Evolutionary conservation across 2,329 filamentous ascomycete species (phyloP).

Genomic region (Beauveria medogensis): DNA sequence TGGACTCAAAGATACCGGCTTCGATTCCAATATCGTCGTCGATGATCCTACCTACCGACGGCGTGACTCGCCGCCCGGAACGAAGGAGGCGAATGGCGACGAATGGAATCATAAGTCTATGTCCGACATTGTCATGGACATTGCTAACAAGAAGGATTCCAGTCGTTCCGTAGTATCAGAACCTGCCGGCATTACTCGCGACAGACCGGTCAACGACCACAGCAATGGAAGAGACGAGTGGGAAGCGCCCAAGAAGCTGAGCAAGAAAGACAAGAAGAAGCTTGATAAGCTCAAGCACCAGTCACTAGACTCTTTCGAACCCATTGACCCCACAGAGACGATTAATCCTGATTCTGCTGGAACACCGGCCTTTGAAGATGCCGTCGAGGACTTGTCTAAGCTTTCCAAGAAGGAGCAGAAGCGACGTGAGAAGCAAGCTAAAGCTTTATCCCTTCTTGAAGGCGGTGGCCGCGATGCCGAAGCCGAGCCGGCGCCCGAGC

Average conservation of each 20-base stretch:
- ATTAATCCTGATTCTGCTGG: background rate
- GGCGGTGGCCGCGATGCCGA: background rate
- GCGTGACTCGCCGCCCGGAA: conserved; percentile 55
- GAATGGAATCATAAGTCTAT: conserved; percentile 41
- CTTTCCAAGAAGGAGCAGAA: conserved; percentile 28
- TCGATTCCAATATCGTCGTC: conserved; percentile 63
- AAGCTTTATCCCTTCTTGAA: conserved; percentile 20
- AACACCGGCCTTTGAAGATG: conserved; percentile 17
- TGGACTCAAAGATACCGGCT: conserved; percentile 59
- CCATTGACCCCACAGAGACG: conserved; percentile 10
- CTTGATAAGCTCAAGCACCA: conserved; percentile 33
- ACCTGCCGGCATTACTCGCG: conserved; percentile 39
- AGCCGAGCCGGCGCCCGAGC: conserved; percentile 14
- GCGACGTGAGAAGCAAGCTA: conserved; percentile 34
- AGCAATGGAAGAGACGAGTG: conserved; percentile 17
- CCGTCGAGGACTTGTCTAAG: conserved; percentile 18
- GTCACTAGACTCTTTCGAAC: conserved; percentile 21
- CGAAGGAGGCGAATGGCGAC: conserved; percentile 37
- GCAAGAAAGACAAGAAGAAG: conserved; percentile 43
- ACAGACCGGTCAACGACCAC: conserved; percentile 23
- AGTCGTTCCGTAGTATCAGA: conserved; percentile 20
- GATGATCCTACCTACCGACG: conserved; percentile 55
- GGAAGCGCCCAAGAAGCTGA: conserved; percentile 26
- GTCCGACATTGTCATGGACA: conserved; percentile 38
- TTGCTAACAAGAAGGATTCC: conserved; percentile 27